phyloP scores from a whole-genome alignment of 208 protist genomes.

The Trypanosoma cruzi region DNA sequence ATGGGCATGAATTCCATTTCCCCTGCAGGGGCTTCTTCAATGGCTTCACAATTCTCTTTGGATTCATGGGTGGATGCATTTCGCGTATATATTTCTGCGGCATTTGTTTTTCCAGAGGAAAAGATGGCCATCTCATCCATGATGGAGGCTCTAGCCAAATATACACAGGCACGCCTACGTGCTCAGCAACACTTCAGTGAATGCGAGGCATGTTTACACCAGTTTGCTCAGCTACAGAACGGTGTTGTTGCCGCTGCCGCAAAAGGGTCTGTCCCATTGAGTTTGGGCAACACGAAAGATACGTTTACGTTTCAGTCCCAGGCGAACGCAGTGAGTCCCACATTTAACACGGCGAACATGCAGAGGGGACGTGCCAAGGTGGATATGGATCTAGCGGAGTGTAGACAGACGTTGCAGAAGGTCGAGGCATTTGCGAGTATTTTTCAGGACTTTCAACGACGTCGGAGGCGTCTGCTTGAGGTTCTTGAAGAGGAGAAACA shows the following conservation, averaged over 20 bases:
- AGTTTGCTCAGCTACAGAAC: constrained; percentile 1
- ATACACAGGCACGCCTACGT: constrained; percentile 7
- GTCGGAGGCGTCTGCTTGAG: background rate
- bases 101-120: constrained; percentile 8
- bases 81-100: constrained; percentile 1
- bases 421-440: constrained; percentile 12
- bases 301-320: background rate
- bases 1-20: background rate
- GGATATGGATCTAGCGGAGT: constrained; percentile 23
- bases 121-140: constrained; percentile 3
- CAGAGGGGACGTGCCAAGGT: constrained; percentile 16
- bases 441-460: constrained; percentile 23
- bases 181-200: constrained; percentile 2
- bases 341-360: background rate
- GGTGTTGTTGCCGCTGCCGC: background rate
- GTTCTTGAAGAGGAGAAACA: constrained; percentile 4
- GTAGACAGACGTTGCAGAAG: constrained; percentile 8
- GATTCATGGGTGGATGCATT: background rate
- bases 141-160: background rate
- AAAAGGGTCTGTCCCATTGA: background rate
- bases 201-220: constrained; percentile 7
- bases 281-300: constrained; percentile 5
- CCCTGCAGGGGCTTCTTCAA: background rate
- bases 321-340: background rate
- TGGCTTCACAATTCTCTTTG: background rate